phyloP scores from a whole-genome alignment of 352 stramenopile genomes.

The Pythium aristosporum region DNA sequence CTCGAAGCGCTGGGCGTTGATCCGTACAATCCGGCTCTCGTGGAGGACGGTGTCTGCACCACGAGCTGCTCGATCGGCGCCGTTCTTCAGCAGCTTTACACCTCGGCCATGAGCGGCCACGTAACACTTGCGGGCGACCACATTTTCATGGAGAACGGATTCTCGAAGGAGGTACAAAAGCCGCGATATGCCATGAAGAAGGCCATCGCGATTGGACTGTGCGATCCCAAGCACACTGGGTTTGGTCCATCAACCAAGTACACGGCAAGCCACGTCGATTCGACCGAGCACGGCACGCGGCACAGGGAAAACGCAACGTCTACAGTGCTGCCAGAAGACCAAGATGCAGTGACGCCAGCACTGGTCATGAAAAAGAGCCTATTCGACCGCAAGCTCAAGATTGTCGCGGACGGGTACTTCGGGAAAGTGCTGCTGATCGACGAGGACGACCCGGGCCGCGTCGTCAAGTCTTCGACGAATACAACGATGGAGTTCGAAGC shows the following conservation, averaged over 20 bases:
- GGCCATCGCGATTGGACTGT: slow-evolving; percentile 5
- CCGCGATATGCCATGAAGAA: slow-evolving; percentile 1
- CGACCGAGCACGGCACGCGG: not conserved
- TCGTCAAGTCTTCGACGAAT: slow-evolving; percentile 7
- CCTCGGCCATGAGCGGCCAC: slow-evolving; percentile 36
- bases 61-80: slow-evolving; percentile 38
- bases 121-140: slow-evolving; percentile 36
- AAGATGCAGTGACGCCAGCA: not conserved
- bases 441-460: slow-evolving; percentile 5
- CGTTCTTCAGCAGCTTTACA: slow-evolving; percentile 40
- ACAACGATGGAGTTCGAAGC: slow-evolving; percentile 28
- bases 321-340: not conserved
- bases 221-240: not conserved
- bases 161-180: slow-evolving; percentile 4
- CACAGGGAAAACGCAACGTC: not conserved
- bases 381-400: slow-evolving; percentile 10
- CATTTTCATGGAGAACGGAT: slow-evolving; percentile 18
- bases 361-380: slow-evolving; percentile 1
- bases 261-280: not conserved
- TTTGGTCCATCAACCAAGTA: not conserved
- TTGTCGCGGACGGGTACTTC: slow-evolving; percentile 4
- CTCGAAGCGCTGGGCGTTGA: slow-evolving; percentile 41
- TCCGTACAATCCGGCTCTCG: slow-evolving; percentile 24
- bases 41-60: slow-evolving; percentile 26
- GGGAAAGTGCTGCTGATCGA: slow-evolving; percentile 7